Evolutionary conservation across 306 rosid species (phyloP).

Genomic region (Carpinus fangiana): DNA sequence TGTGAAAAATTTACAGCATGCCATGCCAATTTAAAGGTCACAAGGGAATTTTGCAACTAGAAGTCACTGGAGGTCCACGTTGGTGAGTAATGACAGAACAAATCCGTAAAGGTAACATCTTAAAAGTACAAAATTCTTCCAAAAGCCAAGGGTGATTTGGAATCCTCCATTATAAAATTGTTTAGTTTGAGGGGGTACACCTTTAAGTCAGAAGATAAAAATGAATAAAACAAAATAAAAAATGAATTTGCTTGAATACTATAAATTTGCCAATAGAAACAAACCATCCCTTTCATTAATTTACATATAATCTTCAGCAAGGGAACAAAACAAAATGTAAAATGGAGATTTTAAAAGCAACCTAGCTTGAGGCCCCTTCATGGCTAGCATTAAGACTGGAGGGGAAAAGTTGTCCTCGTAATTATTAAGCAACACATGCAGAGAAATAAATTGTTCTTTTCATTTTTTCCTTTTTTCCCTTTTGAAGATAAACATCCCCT

Average conservation of each 20-base stretch:
- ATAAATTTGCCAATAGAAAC: background rate
- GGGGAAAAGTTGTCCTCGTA: background rate
- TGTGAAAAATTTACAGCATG: background rate
- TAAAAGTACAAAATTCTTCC: slow-evolving; percentile 7
- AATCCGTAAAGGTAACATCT: slow-evolving; percentile 14
- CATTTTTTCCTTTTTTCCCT: background rate
- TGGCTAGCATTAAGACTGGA: background rate
- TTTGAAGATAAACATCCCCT: background rate
- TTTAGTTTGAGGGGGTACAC: background rate
- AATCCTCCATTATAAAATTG: background rate
- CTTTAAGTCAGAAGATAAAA: background rate
- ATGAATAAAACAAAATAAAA: background rate
- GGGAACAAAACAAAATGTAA: slow-evolving; percentile 4
- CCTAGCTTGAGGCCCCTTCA: slow-evolving; percentile 2
- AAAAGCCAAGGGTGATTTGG: background rate
- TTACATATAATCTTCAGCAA: background rate
- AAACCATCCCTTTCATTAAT: background rate
- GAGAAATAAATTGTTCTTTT: background rate
- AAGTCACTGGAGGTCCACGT: background rate
- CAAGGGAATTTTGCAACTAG: background rate
- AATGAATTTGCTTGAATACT: background rate
- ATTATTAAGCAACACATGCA: slow-evolving; percentile 8
- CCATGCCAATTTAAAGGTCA: background rate
- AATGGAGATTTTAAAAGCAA: background rate
- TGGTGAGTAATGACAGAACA: background rate